Percentiles rank a stretch among this genome's conserved stretches.
Evolutionary conservation across 345 rosid genomes (phyloP).

Genomic region (Lenwebbia sp.): DNA sequence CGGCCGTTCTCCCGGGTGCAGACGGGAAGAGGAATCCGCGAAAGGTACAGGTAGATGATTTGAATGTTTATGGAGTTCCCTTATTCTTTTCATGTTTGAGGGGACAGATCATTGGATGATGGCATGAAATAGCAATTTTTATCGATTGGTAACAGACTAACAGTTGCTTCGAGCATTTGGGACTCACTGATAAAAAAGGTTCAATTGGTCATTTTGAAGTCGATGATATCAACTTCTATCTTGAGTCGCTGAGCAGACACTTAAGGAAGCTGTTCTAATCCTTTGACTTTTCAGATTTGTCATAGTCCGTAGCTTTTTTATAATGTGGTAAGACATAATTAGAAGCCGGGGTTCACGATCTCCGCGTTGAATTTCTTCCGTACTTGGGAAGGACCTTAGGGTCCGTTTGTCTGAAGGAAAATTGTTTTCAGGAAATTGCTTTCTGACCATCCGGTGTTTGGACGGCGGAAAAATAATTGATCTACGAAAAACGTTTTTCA

Average conservation of each 20-base stretch:
- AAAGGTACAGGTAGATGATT: constrained; percentile 13
- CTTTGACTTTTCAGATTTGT: not conserved
- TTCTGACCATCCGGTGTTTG: not conserved
- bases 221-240: not conserved
- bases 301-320: not conserved
- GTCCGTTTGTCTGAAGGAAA: not conserved
- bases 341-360: not conserved
- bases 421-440: not conserved
- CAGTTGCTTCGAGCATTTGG: not conserved
- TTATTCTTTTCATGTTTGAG: constrained; percentile 30
- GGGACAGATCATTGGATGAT: constrained; percentile 21
- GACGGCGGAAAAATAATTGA: not conserved
- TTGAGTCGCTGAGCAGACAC: not conserved
- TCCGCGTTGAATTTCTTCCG: not conserved
- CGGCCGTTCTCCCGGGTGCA: constrained; percentile 1
- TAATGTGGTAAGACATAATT: not conserved
- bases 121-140: not conserved
- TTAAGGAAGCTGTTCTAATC: not conserved
- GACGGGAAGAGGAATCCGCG: constrained; percentile 11
- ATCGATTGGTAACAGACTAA: not conserved
- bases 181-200: not conserved
- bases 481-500: not conserved
- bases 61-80: constrained; percentile 22
- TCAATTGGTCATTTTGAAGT: not conserved
- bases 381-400: not conserved